phyloP scores from a whole-genome alignment of 2,329 filamentous ascomycete genomes.

The Cryphonectria naterciae region DNA sequence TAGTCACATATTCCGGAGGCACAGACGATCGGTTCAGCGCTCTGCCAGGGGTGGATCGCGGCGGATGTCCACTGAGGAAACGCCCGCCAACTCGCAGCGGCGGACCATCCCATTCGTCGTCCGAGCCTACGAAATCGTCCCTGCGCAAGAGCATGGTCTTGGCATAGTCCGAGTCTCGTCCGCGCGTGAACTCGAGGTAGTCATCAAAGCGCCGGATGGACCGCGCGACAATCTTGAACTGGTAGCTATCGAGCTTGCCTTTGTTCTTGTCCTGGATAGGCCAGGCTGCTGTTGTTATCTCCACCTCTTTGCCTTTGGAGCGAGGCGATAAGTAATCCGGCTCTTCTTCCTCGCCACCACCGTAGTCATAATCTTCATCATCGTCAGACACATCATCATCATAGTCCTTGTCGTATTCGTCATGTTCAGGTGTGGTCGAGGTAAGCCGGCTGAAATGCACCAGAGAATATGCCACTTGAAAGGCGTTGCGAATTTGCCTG shows the following conservation, averaged over 20 bases:
- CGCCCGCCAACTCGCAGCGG: too few species aligned
- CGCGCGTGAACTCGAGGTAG: conserved; percentile 18
- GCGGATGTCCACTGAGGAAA: not conserved
- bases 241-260: not conserved
- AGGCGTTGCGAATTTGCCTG: not conserved
- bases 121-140: conserved; percentile 2
- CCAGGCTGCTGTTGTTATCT: not conserved
- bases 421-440: not conserved
- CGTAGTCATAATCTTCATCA: not conserved
- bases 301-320: not conserved
- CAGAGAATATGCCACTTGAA: not conserved
- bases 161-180: conserved; percentile 13
- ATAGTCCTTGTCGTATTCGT: not conserved
- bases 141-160: not conserved
- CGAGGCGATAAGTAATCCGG: not conserved
- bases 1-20: not conserved
- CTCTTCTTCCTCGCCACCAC: not conserved
- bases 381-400: not conserved
- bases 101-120: not conserved
- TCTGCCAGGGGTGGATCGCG: not conserved
- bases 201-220: conserved; percentile 13
- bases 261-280: not conserved
- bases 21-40: not conserved
- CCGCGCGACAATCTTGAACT: not conserved
- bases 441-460: not conserved